These are phyloP conservation scores for Fusarium sterilihyphosum DNA, from an alignment of 2,329 filamentous ascomycete species.

Conservation along the genomic window DNA sequence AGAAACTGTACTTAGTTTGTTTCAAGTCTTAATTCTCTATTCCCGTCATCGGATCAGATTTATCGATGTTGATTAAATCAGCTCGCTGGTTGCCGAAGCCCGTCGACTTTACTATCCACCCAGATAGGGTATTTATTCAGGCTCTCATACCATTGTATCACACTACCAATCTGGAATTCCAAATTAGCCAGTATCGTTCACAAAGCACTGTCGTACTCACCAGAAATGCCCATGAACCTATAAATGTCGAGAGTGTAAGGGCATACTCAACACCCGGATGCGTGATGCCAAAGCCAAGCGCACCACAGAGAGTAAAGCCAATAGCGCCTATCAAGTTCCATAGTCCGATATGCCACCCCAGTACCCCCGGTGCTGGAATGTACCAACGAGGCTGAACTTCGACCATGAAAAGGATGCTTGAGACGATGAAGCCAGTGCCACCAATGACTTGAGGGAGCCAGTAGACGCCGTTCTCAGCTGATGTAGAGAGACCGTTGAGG, in stretches of 20 bases:
- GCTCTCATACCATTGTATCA: neutral
- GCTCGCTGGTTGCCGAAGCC: neutral
- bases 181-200: neutral
- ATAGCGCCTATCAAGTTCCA: constrained; percentile 73
- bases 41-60: too few species aligned
- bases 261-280: constrained; percentile 53
- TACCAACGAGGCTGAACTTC: constrained; percentile 74
- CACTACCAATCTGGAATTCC: constrained; percentile 3
- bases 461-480: constrained; percentile 61
- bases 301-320: constrained; percentile 71
- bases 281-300: constrained; percentile 59
- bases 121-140: neutral
- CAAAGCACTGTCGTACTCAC: constrained; percentile 5
- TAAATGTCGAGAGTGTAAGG: constrained; percentile 59
- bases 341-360: constrained; percentile 74
- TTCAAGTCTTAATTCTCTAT: too few species aligned
- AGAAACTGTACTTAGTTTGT: too few species aligned
- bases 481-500: constrained; percentile 56
- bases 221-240: constrained; percentile 61
- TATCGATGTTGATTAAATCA: neutral
- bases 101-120: neutral
- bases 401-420: constrained; percentile 68
- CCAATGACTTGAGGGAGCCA: constrained; percentile 71
- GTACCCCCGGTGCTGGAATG: constrained; percentile 61
- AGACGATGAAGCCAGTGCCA: constrained; percentile 69